Evolutionary conservation across 495 filamentous ascomycete species (phyloP), one percentile per base, ranked within the genome.

Genomic region (Penicillium lividum): DNA sequence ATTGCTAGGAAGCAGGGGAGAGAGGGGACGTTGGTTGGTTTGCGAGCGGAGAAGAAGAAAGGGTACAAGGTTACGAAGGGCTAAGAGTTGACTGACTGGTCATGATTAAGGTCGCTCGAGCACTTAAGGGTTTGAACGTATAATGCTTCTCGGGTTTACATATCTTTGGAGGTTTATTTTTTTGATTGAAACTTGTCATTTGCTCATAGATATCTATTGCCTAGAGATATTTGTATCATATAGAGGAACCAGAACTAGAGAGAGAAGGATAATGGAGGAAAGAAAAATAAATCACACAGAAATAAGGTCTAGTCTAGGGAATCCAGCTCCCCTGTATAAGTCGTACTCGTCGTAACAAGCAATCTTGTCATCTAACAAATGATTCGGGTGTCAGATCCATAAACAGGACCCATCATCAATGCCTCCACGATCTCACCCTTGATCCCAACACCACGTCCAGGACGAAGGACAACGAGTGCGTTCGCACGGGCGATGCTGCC

Each of bases 401-500:
- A 59, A 13, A 77, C 68, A 33, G 59, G 53, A n/a, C 83, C 84
- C 81, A 88, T 84, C 73, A 88, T 65, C 72, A 89, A 66, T 27
- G 85, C 86, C 58, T 87, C 80, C 30, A 85, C 73, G 61, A 76
- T 74, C 49, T 77, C 71, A 13, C 86, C 85, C 69, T 84, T 83
- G 15, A 63, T 69, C 6, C 81, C 64, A 18, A 67, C 64, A 5
- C 79, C 81, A 13, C 76, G 70, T 25, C 74, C 77, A 8, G 84
- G 77, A 44, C 89, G 90, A 65, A 98, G 75, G 63, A 86, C 89
- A 34, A 98, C 73, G 56, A 98, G 75, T 40, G 88, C 90, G 75
- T 98, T 98, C 25, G 95, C 92, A 31, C 86, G 86, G 38, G 87
- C 89, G 53, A 97, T 77, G 69, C 94, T 98, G 0, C 91, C 91